Percentiles rank a stretch among this genome's conserved stretches.
These are phyloP conservation scores for Paspalum vaginatum DNA, from an alignment of 176 grass and related monocot genomes.

Conservation along the genomic window DNA sequence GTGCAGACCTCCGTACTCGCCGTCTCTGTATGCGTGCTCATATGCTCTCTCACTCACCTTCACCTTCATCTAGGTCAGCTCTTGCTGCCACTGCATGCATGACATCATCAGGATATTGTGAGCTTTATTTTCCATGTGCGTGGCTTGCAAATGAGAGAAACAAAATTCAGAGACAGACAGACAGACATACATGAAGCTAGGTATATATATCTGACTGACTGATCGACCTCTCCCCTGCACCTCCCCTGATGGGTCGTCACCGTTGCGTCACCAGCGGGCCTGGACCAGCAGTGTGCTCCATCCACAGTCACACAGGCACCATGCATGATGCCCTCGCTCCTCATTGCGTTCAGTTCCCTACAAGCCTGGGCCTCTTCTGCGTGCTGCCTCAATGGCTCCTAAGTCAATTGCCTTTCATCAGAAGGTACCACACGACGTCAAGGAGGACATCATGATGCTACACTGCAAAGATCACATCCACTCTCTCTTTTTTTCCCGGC, in stretches of 20 bases:
- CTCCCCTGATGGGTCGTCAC: neutral
- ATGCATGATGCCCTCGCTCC: slow-evolving; percentile 35
- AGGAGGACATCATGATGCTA: slow-evolving; percentile 50
- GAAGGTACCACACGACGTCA: slow-evolving; percentile 53
- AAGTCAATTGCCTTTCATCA: slow-evolving; percentile 49
- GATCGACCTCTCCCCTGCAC: slow-evolving; percentile 21
- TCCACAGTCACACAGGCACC: neutral
- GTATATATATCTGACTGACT: slow-evolving; percentile 25
- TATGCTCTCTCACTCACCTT: too few relatives aligned
- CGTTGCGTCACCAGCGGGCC: slow-evolving; percentile 28
- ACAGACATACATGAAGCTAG: neutral
- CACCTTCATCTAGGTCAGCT: too few relatives aligned
- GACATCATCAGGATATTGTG: neutral
- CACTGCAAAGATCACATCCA: slow-evolving; percentile 51
- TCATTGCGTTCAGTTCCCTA: slow-evolving; percentile 44
- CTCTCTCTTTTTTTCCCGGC: neutral
- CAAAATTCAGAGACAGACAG: slow-evolving; percentile 5
- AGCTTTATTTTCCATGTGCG: neutral
- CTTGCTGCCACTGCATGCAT: neutral
- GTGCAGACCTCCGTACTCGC: too few relatives aligned
- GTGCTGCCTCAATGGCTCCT: neutral
- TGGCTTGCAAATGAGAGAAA: neutral
- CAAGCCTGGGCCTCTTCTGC: slow-evolving; percentile 14
- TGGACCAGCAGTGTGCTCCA: slow-evolving; percentile 32
- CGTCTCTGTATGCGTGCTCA: too few relatives aligned